These are phyloP conservation scores for Fusarium phyllophilum DNA, from an alignment of 2,329 filamentous ascomycete species.

Conservation along the genomic window DNA sequence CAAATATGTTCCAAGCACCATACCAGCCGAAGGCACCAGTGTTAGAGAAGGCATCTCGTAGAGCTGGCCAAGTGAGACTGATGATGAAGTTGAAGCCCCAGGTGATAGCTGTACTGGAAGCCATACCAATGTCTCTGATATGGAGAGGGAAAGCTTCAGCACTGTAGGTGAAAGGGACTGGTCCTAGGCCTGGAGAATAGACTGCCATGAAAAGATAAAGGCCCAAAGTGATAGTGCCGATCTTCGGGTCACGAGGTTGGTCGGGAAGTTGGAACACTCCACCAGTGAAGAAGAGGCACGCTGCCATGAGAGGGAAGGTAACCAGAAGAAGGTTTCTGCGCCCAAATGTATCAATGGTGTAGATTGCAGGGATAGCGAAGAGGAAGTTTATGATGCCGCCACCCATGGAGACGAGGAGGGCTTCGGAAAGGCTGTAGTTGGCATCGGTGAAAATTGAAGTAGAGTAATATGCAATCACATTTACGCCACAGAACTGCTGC, in stretches of 20 bases:
- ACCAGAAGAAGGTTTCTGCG: slow-evolving; percentile 65
- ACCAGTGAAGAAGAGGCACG: slow-evolving; percentile 64
- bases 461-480: slow-evolving; percentile 67
- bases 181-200: slow-evolving; percentile 63
- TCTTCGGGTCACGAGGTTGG: slow-evolving; percentile 16
- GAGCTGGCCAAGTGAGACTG: slow-evolving; percentile 48
- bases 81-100: slow-evolving; percentile 55
- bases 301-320: slow-evolving; percentile 67
- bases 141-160: slow-evolving; percentile 69
- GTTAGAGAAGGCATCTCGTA: slow-evolving; percentile 36
- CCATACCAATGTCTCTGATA: slow-evolving; percentile 66
- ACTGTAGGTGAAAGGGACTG: slow-evolving; percentile 69
- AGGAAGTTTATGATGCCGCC: slow-evolving; percentile 68
- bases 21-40: slow-evolving; percentile 54
- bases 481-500: slow-evolving; percentile 56
- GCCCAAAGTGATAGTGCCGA: slow-evolving; percentile 50
- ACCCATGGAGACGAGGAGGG: slow-evolving; percentile 65
- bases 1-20: slow-evolving; percentile 51
- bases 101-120: slow-evolving; percentile 54
- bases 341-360: slow-evolving; percentile 68
- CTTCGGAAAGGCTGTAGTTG: slow-evolving; percentile 52
- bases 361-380: slow-evolving; percentile 67
- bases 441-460: slow-evolving; percentile 56
- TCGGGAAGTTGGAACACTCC: slow-evolving; percentile 58
- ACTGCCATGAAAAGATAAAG: slow-evolving; percentile 55